phyloP scores from a whole-genome alignment of 169 alveolate species.

The Besnoitia besnoiti region DNA sequence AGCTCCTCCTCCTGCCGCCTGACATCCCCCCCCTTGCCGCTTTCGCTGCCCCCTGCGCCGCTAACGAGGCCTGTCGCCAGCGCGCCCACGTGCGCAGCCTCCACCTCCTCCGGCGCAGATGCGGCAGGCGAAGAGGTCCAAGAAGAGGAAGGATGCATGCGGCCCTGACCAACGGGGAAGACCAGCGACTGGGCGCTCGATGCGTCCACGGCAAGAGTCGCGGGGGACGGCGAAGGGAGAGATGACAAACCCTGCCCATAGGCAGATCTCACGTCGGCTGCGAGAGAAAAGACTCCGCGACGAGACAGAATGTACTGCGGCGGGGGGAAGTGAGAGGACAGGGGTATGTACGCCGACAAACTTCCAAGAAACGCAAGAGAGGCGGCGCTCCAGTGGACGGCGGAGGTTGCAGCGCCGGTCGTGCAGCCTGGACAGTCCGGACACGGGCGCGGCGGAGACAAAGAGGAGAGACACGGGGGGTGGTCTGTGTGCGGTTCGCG shows the following conservation, averaged over 20 bases:
- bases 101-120: neutral
- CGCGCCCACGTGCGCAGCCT: no score
- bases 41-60: no score
- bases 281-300: neutral
- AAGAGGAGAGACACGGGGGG: neutral
- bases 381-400: neutral
- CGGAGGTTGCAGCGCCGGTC: neutral
- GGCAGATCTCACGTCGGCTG: neutral
- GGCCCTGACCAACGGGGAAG: neutral
- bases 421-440: neutral
- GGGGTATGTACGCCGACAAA: neutral
- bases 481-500: no score
- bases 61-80: no score
- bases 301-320: neutral
- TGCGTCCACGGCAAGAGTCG: neutral
- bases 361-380: neutral
- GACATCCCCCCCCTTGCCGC: neutral
- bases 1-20: neutral
- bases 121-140: neutral
- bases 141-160: neutral
- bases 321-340: neutral
- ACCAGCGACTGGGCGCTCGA: neutral
- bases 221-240: neutral
- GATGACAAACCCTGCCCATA: neutral
- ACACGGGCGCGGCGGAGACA: no score